phyloP scores from a whole-genome alignment of 2,329 filamentous ascomycete genomes.

The Dichotomopilus funicola region DNA sequence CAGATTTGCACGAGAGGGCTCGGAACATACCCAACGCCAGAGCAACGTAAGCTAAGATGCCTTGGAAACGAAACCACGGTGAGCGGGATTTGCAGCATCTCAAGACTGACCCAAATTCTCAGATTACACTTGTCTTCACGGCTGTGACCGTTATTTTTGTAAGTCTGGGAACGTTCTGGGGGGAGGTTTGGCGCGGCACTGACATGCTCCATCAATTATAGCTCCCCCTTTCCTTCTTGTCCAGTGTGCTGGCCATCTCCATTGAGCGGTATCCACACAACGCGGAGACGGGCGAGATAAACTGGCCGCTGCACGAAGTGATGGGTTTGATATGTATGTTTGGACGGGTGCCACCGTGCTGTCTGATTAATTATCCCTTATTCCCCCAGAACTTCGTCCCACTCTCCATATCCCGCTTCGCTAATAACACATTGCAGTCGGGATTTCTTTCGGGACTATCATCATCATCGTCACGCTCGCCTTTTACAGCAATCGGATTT shows the following conservation, averaged over 20 bases:
- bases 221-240: neutral
- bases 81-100: neutral
- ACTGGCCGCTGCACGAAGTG: neutral
- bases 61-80: neutral
- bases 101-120: neutral
- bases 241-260: neutral
- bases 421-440: neutral
- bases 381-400: too few species aligned
- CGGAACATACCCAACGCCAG: conserved; percentile 9
- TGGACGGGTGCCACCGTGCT: neutral
- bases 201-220: neutral
- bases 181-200: neutral
- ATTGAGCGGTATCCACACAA: neutral
- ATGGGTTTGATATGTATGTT: neutral
- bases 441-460: neutral
- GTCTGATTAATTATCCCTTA: neutral
- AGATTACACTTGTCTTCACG: conserved; percentile 1
- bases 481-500: neutral
- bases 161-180: neutral
- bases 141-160: conserved; percentile 1
- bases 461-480: neutral
- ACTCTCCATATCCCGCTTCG: too few species aligned
- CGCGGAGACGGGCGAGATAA: neutral
- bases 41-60: neutral
- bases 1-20: conserved; percentile 8